Percentiles rank a stretch among this genome's conserved stretches.
Conservation (phyloP, 768 basidiomycete species). For the Mycena sanguinolenta region DNA sequence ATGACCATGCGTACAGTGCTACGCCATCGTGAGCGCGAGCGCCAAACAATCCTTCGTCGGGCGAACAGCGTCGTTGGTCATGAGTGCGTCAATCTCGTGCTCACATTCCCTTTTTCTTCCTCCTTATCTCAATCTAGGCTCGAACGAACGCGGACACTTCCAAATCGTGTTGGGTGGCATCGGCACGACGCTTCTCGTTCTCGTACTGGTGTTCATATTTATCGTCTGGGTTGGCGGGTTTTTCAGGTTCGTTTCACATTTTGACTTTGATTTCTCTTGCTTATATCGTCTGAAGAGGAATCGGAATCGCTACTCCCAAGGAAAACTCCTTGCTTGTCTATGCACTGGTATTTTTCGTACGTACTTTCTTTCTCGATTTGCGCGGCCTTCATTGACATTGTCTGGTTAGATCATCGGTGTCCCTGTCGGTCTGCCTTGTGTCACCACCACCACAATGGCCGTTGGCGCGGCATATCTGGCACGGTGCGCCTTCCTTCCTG, state of each 20-base stretch:
- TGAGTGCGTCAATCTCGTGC: conserved; percentile 32
- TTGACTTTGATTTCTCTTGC: too few species aligned
- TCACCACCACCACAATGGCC: conserved; percentile 53
- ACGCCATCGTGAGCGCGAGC: conserved; percentile 50
- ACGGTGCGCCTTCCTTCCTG: conserved; percentile 54
- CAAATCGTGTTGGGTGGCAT: conserved; percentile 58
- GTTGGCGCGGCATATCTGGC: conserved; percentile 52
- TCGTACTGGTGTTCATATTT: conserved; percentile 58
- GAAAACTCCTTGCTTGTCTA: conserved; percentile 62
- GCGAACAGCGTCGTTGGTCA: conserved; percentile 59
- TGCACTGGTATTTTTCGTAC: conserved; percentile 54
- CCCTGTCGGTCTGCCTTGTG: conserved; percentile 63
- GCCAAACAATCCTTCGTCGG: conserved; percentile 61
- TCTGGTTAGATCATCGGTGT: conserved; percentile 56
- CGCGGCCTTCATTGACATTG: background rate
- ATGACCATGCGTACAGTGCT: conserved; percentile 28
- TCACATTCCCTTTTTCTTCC: too few species aligned
- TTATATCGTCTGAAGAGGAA: conserved; percentile 22
- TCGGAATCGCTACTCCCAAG: conserved; percentile 54
- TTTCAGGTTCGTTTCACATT: conserved; percentile 40
- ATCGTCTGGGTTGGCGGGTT: conserved; percentile 61
- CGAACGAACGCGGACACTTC: conserved; percentile 59
- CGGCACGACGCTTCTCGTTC: conserved; percentile 57
- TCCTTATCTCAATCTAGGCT: conserved; percentile 27
- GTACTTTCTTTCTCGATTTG: conserved; percentile 18